A percentile compares a stretch with the other conserved stretches of the same genome.
Conservation (phyloP, 371 early-diverging fungal genomes). For the Catenaria anguillulae region DNA sequence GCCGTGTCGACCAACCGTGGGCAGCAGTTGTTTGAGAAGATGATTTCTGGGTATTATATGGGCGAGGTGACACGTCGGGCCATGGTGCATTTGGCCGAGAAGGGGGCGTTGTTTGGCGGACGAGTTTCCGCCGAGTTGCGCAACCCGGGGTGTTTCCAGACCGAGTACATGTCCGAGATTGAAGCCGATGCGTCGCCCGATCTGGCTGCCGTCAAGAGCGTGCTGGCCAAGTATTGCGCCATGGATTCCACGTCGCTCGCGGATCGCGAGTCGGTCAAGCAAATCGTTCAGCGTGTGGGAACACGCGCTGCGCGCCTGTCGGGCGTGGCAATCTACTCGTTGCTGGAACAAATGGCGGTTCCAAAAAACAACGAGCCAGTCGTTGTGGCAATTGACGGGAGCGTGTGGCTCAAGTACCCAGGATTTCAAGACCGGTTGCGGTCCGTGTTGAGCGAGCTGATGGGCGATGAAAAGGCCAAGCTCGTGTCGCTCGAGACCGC, state of each 20-base stretch:
- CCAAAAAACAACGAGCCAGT: slow-evolving; percentile 1
- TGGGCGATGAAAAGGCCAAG: slow-evolving; percentile 55
- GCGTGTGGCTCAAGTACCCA: slow-evolving; percentile 83
- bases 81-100: slow-evolving; percentile 58
- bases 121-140: slow-evolving; percentile 47
- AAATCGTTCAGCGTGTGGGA: slow-evolving; percentile 71
- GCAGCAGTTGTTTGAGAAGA: slow-evolving; percentile 77
- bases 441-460: slow-evolving; percentile 45
- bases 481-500: slow-evolving; percentile 44
- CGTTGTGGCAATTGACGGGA: slow-evolving; percentile 82
- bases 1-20: slow-evolving; percentile 63
- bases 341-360: slow-evolving; percentile 52
- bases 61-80: slow-evolving; percentile 80
- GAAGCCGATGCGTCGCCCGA: slow-evolving; percentile 60
- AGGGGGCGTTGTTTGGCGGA: slow-evolving; percentile 57
- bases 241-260: slow-evolving; percentile 39
- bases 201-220: slow-evolving; percentile 43
- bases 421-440: slow-evolving; percentile 66
- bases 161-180: slow-evolving; percentile 79
- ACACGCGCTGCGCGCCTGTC: slow-evolving; percentile 74
- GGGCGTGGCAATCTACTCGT: slow-evolving; percentile 66
- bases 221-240: slow-evolving; percentile 56
- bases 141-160: slow-evolving; percentile 65
- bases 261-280: slow-evolving; percentile 68
- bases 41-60: slow-evolving; percentile 89